phyloP scores from a whole-genome alignment of 1,284 basidiomycete species.

The Stygiomarasmius scandens region DNA sequence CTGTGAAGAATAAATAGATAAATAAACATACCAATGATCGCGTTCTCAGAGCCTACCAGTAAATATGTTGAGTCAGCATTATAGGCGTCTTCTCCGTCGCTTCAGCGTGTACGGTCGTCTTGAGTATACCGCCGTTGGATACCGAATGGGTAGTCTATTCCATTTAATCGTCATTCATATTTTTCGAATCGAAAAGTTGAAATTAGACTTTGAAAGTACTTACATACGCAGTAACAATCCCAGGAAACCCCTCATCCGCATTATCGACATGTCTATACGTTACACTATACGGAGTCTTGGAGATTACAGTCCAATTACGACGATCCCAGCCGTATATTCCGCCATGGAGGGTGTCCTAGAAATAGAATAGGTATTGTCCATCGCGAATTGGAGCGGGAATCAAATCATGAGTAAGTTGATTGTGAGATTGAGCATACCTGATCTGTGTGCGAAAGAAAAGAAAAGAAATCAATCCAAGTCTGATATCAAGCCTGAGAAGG shows the following conservation, averaged over 20 bases:
- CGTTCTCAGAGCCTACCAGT: slow-evolving; percentile 38
- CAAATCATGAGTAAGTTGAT: no score
- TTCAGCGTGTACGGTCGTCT: slow-evolving; percentile 46
- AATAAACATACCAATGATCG: background rate
- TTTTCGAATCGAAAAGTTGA: background rate
- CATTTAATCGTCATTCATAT: background rate
- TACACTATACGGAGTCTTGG: slow-evolving; percentile 44
- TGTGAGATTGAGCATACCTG: slow-evolving; percentile 24
- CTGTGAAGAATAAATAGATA: slow-evolving; percentile 22
- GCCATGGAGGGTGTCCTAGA: slow-evolving; percentile 52
- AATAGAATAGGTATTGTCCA: background rate
- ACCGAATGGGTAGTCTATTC: slow-evolving; percentile 54
- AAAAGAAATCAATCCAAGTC: background rate
- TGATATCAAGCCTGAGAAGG: no score
- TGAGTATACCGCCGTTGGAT: slow-evolving; percentile 45
- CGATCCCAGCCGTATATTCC: slow-evolving; percentile 58
- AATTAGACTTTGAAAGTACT: slow-evolving; percentile 15
- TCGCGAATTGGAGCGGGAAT: slow-evolving; percentile 1
- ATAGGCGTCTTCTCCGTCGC: slow-evolving; percentile 58
- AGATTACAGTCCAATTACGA: slow-evolving; percentile 56
- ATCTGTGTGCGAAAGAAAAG: slow-evolving; percentile 22
- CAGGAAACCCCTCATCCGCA: slow-evolving; percentile 59
- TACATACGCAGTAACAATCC: slow-evolving; percentile 49
- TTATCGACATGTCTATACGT: slow-evolving; percentile 53
- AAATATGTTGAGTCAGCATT: slow-evolving; percentile 60